A percentile compares a stretch with the other conserved stretches of the same genome.
These are phyloP conservation scores for Babesia bigemina DNA, from an alignment of 169 alveolate species.

Conservation along the genomic window DNA sequence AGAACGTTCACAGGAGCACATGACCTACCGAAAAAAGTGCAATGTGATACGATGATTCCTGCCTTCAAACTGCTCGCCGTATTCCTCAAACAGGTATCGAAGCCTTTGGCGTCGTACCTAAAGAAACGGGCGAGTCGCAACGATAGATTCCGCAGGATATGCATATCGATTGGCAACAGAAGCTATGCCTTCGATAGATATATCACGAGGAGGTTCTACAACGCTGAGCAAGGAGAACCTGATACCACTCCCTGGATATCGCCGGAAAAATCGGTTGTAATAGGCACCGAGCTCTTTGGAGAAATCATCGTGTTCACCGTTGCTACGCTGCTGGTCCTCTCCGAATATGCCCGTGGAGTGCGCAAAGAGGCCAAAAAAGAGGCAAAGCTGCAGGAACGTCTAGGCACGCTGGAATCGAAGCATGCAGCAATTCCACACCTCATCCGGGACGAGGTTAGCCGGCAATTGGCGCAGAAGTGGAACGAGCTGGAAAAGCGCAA, in stretches of 20 bases:
- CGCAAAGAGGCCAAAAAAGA: slow-evolving; percentile 78
- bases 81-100: slow-evolving; percentile 77
- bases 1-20: neutral
- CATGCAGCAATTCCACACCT: slow-evolving; percentile 52
- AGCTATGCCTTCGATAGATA: slow-evolving; percentile 78
- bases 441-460: slow-evolving; percentile 69
- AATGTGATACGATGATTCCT: slow-evolving; percentile 74
- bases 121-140: slow-evolving; percentile 74
- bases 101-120: slow-evolving; percentile 76
- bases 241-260: slow-evolving; percentile 68
- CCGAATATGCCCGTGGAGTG: slow-evolving; percentile 76
- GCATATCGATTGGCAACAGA: slow-evolving; percentile 75
- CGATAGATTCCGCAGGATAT: slow-evolving; percentile 72
- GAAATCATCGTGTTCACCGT: slow-evolving; percentile 70
- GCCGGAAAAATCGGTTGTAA: slow-evolving; percentile 74
- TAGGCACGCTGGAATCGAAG: slow-evolving; percentile 64
- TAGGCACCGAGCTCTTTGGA: slow-evolving; percentile 80
- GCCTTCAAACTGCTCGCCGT: slow-evolving; percentile 74
- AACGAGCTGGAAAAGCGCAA: slow-evolving; percentile 9
- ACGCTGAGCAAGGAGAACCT: slow-evolving; percentile 60
- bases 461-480: slow-evolving; percentile 61
- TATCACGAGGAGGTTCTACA: slow-evolving; percentile 73
- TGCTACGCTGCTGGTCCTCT: slow-evolving; percentile 73
- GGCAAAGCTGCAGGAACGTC: slow-evolving; percentile 55
- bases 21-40: neutral